A percentile compares a stretch with the other conserved stretches of the same genome.
These are phyloP conservation scores for Cicer yamashitae DNA, from an alignment of 306 rosid genomes.

Conservation along the genomic window DNA sequence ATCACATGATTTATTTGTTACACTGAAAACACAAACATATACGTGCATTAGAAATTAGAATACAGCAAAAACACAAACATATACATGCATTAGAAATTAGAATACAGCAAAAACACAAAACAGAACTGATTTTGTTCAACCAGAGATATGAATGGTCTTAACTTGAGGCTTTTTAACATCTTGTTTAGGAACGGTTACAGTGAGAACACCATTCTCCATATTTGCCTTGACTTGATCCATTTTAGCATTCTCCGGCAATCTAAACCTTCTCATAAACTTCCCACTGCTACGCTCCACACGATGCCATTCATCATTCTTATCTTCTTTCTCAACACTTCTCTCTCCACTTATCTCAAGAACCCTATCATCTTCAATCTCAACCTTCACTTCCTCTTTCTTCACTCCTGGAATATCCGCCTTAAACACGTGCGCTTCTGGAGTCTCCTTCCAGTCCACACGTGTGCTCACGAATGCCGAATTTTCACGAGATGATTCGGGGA, in stretches of 20 bases:
- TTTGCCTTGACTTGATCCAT: background rate
- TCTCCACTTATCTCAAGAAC: slow-evolving; percentile 4
- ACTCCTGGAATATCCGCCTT: slow-evolving; percentile 5
- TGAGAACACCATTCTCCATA: background rate
- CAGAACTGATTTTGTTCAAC: background rate
- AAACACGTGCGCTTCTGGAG: background rate
- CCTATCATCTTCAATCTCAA: background rate
- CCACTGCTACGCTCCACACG: slow-evolving; percentile 4
- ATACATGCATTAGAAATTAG: no score
- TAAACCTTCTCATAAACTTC: background rate
- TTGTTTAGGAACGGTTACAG: background rate
- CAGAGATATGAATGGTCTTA: background rate
- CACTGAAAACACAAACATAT: no score
- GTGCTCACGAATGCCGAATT: background rate
- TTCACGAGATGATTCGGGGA: background rate
- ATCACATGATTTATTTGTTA: no score
- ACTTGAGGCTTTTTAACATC: background rate
- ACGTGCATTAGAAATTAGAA: no score
- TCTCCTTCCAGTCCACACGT: slow-evolving; percentile 22
- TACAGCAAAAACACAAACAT: no score
- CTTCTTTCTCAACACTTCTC: background rate
- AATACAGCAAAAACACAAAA: no score
- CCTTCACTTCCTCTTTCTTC: slow-evolving; percentile 5
- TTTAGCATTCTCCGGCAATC: slow-evolving; percentile 13
- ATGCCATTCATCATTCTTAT: slow-evolving; percentile 5